A percentile compares a stretch with the other conserved stretches of the same genome.
These are phyloP conservation scores for Alternaria triticina DNA, from an alignment of 2,329 filamentous ascomycete species.

Conservation along the genomic window DNA sequence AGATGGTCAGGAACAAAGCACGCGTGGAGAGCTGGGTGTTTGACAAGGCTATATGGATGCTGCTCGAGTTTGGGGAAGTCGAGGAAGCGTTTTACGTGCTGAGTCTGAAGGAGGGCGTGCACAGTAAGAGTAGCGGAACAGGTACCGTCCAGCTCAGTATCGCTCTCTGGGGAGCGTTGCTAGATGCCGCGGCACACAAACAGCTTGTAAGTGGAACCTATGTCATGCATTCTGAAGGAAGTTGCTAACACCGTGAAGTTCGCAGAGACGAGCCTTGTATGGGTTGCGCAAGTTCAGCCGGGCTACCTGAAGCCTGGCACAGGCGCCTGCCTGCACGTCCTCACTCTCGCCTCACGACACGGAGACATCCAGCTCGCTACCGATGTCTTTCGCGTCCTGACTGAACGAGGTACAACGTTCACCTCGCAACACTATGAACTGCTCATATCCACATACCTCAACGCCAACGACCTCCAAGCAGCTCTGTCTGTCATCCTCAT, in stretches of 20 bases:
- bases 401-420: constrained; percentile 64
- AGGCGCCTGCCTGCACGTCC: constrained; percentile 69
- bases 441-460: constrained; percentile 73
- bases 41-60: constrained; percentile 75
- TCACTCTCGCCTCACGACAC: constrained; percentile 73
- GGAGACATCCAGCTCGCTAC: constrained; percentile 73
- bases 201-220: constrained; percentile 56
- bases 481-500: constrained; percentile 75
- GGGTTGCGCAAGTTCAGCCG: constrained; percentile 69
- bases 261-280: constrained; percentile 71
- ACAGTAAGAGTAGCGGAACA: constrained; percentile 3
- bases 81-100: constrained; percentile 78
- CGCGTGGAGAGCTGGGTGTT: constrained; percentile 74
- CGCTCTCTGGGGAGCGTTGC: constrained; percentile 71
- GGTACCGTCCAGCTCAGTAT: constrained; percentile 51
- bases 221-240: not conserved
- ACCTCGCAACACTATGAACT: constrained; percentile 78
- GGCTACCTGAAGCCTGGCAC: constrained; percentile 68
- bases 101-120: constrained; percentile 46
- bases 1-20: constrained; percentile 65
- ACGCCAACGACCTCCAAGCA: constrained; percentile 64
- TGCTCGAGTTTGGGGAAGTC: constrained; percentile 74
- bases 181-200: constrained; percentile 75
- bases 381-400: constrained; percentile 71
- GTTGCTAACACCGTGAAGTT: constrained; percentile 52